Evolutionary conservation across 192 early-diverging fungal genomes (phyloP).

Genomic region (Coemansia sp.): DNA sequence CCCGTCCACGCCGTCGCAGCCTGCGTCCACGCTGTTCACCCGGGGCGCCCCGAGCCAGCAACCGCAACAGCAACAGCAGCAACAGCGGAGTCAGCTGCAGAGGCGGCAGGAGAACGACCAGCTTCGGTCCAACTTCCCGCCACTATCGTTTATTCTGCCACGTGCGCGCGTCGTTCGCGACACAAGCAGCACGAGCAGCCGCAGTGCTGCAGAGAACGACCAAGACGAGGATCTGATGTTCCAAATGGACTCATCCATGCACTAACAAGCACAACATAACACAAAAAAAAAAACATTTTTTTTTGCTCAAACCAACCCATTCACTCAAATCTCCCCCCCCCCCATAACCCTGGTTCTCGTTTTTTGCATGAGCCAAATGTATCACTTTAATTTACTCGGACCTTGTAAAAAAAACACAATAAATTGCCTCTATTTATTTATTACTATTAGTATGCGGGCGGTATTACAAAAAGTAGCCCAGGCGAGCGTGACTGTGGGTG

Average conservation of each 20-base stretch:
- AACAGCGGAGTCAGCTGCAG: not conserved
- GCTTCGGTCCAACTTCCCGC: constrained; percentile 44
- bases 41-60: not conserved
- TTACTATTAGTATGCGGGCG: constrained; percentile 54
- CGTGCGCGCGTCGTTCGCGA: constrained; percentile 23
- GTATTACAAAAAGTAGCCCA: constrained; percentile 62
- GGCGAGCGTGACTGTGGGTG: constrained; percentile 73
- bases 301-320: no score
- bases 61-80: not conserved
- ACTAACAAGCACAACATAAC: no score
- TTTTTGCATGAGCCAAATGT: no score
- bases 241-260: constrained; percentile 43
- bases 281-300: no score
- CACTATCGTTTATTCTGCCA: constrained; percentile 49
- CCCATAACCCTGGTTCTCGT: no score
- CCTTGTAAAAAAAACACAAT: not conserved
- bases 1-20: constrained; percentile 26
- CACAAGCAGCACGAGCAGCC: not conserved
- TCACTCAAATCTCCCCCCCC: no score
- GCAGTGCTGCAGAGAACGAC: constrained; percentile 9
- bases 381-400: no score
- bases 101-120: constrained; percentile 9
- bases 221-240: constrained; percentile 50
- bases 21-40: not conserved
- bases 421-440: not conserved